These are phyloP conservation scores for Nymphaea colorata DNA, from an alignment of 164 flowering plant genomes.

Conservation along the genomic window DNA sequence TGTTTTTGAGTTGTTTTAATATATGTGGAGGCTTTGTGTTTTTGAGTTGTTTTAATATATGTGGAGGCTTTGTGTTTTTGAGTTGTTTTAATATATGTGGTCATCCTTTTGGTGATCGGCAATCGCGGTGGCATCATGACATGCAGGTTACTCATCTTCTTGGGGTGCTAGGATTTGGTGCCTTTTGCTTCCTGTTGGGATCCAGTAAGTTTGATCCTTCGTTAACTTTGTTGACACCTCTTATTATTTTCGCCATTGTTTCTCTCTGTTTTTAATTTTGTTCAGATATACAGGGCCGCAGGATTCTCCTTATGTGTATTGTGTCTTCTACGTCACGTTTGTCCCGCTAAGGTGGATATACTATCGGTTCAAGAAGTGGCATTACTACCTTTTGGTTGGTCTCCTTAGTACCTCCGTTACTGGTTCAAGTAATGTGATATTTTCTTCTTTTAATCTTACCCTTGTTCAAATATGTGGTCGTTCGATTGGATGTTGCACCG, in stretches of 20 bases:
- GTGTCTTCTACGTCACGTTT: slow-evolving; percentile 73
- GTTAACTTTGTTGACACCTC: too few species aligned
- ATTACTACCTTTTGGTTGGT: slow-evolving; percentile 92
- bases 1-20: not conserved
- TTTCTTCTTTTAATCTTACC: too few species aligned
- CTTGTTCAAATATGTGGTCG: too few species aligned
- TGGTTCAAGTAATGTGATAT: too few species aligned
- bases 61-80: not conserved
- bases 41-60: not conserved
- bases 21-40: not conserved
- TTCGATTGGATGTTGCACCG: too few species aligned
- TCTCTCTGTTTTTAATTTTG: not conserved
- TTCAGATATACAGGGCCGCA: slow-evolving; percentile 57
- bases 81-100: not conserved
- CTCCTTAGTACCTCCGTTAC: too few species aligned
- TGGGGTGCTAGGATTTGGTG: slow-evolving; percentile 90
- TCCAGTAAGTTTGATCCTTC: slow-evolving; percentile 52
- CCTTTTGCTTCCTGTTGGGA: slow-evolving; percentile 81
- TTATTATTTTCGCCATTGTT: not conserved
- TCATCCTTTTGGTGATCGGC: not conserved
- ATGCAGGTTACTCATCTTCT: slow-evolving; percentile 76
- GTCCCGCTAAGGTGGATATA: slow-evolving; percentile 97
- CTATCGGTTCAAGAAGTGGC: slow-evolving; percentile 97
- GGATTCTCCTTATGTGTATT: slow-evolving; percentile 82
- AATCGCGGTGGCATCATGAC: not conserved